Evolutionary conservation across 1,284 basidiomycete genomes (phyloP), one percentile per base, ranked within the genome.

Genomic region (Microbotryum intermedium): DNA sequence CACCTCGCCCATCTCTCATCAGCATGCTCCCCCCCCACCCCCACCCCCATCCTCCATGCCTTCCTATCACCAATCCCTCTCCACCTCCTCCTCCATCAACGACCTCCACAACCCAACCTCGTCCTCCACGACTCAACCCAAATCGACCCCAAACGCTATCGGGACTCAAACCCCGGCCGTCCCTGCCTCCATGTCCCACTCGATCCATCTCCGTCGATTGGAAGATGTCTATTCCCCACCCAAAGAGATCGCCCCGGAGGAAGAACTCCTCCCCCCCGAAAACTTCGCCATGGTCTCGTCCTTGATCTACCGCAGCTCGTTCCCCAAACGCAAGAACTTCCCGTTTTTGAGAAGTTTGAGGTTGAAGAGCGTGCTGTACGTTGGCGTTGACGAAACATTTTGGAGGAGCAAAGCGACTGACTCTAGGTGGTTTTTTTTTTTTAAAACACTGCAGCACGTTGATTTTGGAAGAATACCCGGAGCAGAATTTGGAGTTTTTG

Each of bases 381-480:
- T 72, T 9, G 30, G 10, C 10, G 25, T 29, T 8, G 13, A 7
- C n/a, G 23, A 26, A 23, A 23, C n/a, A n/a, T n/a, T n/a, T n/a
- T n/a, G n/a, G n/a, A n/a, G n/a, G n/a, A n/a, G n/a, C n/a, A n/a
- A n/a, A n/a, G n/a, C n/a, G n/a, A 34, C 39, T 20, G 44, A 49
- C 51, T 43, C 26, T 3, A 4, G 21, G 25, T 23, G 18, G 25
- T 52, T 6, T 16, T 29, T n/a, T 26, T 18, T 13, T n/a, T n/a
- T n/a, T n/a, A n/a, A n/a, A n/a, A n/a, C 11, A 13, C 43, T 53
- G 18, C 50, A 72, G 72, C 52, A 78, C 78, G 6, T 71, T 81
- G 20, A 78, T 80, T 34, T 72, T 79, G 53, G 80, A 81, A 65
- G 78, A 80, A 50, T 82, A 82, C 55, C 79, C 80, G 2, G 75